A percentile compares a stretch with the other conserved stretches of the same genome.
These are phyloP conservation scores for Lanmaoa pseudosensibilis DNA, from an alignment of 768 basidiomycete genomes.

Conservation along the genomic window DNA sequence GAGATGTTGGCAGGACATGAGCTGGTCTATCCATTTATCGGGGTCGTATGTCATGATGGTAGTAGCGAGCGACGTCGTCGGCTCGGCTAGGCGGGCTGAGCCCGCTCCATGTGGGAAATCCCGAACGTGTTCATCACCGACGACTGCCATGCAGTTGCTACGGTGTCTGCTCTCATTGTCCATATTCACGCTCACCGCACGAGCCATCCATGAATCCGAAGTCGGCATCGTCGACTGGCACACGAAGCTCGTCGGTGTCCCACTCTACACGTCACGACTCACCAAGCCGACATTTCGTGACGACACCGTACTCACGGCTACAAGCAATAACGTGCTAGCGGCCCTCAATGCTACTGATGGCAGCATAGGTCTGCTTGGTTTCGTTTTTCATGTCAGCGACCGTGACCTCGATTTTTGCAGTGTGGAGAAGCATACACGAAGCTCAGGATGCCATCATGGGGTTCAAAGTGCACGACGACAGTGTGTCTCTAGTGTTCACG, in stretches of 20 bases:
- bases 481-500: slow-evolving; percentile 41
- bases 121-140: background rate
- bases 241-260: slow-evolving; percentile 71
- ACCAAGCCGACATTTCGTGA: slow-evolving; percentile 64
- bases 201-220: slow-evolving; percentile 68
- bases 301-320: slow-evolving; percentile 63
- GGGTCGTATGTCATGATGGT: slow-evolving; percentile 44
- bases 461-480: slow-evolving; percentile 56
- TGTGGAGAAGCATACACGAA: slow-evolving; percentile 82
- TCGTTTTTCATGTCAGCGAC: slow-evolving; percentile 5
- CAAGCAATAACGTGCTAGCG: slow-evolving; percentile 75
- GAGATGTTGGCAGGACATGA: slow-evolving; percentile 84
- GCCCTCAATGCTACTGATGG: slow-evolving; percentile 69
- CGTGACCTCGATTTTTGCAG: slow-evolving; percentile 36
- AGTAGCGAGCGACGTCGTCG: background rate
- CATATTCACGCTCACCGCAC: slow-evolving; percentile 26
- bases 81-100: background rate
- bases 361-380: slow-evolving; percentile 53
- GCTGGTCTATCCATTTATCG: slow-evolving; percentile 86
- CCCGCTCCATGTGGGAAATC: slow-evolving; percentile 19
- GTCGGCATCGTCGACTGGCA: slow-evolving; percentile 90
- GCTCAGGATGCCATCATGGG: slow-evolving; percentile 63
- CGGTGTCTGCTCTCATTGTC: slow-evolving; percentile 20
- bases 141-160: slow-evolving; percentile 18
- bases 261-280: slow-evolving; percentile 48